Conservation (phyloP, 192 early-diverging fungal genomes). For the Glomus cerebriforme region DNA sequence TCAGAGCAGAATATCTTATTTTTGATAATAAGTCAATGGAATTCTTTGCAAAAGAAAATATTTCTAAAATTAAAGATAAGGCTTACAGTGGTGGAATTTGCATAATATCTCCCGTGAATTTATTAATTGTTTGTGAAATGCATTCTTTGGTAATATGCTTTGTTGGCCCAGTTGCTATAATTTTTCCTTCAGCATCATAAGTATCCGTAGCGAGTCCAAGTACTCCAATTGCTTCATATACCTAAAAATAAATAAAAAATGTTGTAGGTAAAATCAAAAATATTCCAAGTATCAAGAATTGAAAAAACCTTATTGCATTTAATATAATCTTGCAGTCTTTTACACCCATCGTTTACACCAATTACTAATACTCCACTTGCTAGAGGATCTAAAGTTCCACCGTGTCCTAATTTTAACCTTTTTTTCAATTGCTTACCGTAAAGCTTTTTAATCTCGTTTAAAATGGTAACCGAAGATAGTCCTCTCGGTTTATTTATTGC, state of each 20-base stretch:
- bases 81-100: slow-evolving; percentile 68
- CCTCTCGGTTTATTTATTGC: slow-evolving; percentile 4
- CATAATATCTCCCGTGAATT: slow-evolving; percentile 59
- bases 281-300: background rate
- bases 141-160: slow-evolving; percentile 44
- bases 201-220: slow-evolving; percentile 63
- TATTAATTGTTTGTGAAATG: slow-evolving; percentile 42
- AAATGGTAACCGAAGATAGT: background rate
- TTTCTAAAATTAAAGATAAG: background rate
- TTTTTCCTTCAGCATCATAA: slow-evolving; percentile 54
- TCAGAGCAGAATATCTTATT: slow-evolving; percentile 65
- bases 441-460: background rate
- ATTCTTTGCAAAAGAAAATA: background rate
- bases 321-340: slow-evolving; percentile 48
- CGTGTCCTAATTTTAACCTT: slow-evolving; percentile 56
- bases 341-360: slow-evolving; percentile 59
- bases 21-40: background rate
- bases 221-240: slow-evolving; percentile 52
- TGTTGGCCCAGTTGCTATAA: slow-evolving; percentile 41
- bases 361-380: slow-evolving; percentile 58
- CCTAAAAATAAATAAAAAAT: slow-evolving; percentile 5
- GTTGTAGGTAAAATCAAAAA: background rate
- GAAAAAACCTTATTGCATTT: slow-evolving; percentile 46
- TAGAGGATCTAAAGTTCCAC: slow-evolving; percentile 59
- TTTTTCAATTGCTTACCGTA: background rate